Conservation (phyloP, 768 basidiomycete species). For the Strobilomyces confusus region DNA sequence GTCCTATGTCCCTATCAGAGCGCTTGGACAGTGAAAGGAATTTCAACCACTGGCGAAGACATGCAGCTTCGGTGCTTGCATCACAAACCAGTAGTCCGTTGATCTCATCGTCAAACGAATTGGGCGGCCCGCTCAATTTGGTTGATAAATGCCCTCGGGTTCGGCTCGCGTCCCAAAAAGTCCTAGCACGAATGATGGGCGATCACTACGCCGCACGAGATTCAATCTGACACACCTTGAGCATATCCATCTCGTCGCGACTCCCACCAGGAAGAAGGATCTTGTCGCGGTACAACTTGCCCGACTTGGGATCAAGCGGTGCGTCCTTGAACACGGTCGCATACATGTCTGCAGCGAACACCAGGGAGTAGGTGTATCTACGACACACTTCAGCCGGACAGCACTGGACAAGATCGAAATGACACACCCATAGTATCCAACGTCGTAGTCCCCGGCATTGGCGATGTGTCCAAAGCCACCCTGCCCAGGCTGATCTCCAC, state of each 20-base stretch:
- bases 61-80: neutral
- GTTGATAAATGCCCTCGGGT: slow-evolving; percentile 69
- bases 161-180: slow-evolving; percentile 74
- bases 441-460: slow-evolving; percentile 55
- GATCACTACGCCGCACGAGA: neutral
- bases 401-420: neutral
- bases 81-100: neutral
- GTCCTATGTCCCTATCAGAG: too few relatives aligned
- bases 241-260: slow-evolving; percentile 68
- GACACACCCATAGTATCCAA: slow-evolving; percentile 58
- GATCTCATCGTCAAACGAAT: neutral
- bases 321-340: slow-evolving; percentile 72
- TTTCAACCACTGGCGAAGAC: neutral
- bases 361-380: slow-evolving; percentile 71
- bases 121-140: slow-evolving; percentile 50
- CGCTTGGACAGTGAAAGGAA: neutral
- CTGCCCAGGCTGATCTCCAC: slow-evolving; percentile 63
- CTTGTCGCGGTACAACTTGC: slow-evolving; percentile 65
- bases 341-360: slow-evolving; percentile 56
- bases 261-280: slow-evolving; percentile 71
- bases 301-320: slow-evolving; percentile 64
- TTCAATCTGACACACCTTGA: slow-evolving; percentile 47
- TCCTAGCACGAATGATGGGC: slow-evolving; percentile 38
- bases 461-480: slow-evolving; percentile 67
- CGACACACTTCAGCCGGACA: neutral